Evolutionary conservation across 495 filamentous ascomycete genomes (phyloP).

Genomic region (Annulohypoxylon moriforme): DNA sequence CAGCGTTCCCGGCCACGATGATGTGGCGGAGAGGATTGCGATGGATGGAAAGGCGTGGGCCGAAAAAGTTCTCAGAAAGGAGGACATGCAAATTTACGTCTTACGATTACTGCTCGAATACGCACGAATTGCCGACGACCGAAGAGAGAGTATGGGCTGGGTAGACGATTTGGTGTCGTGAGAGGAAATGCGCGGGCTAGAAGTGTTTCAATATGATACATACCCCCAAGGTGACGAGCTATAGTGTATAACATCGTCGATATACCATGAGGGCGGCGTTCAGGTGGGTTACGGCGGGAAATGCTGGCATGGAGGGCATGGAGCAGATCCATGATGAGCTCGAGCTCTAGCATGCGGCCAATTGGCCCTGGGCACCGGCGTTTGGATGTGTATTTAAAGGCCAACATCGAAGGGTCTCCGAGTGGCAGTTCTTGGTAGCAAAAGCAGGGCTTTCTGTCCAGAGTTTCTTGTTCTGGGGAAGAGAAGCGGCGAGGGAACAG

Average conservation of each 20-base stretch:
- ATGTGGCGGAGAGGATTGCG: slow-evolving; percentile 70
- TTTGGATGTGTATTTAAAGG: slow-evolving; percentile 31
- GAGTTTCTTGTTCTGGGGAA: not conserved
- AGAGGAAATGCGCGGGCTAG: slow-evolving; percentile 8
- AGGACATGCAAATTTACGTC: slow-evolving; percentile 80
- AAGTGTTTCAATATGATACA: slow-evolving; percentile 18
- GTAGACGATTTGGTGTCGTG: slow-evolving; percentile 59
- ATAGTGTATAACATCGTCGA: slow-evolving; percentile 37
- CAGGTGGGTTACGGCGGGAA: slow-evolving; percentile 32
- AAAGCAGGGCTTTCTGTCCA: not conserved
- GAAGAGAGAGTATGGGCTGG: slow-evolving; percentile 73
- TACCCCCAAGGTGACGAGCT: slow-evolving; percentile 37
- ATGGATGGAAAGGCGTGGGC: slow-evolving; percentile 73
- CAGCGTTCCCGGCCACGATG: slow-evolving; percentile 62
- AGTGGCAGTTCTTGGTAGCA: not conserved
- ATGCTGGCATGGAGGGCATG: slow-evolving; percentile 25
- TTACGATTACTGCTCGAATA: slow-evolving; percentile 78
- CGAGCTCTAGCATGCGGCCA: slow-evolving; percentile 21
- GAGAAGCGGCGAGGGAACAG: not conserved
- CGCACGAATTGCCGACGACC: slow-evolving; percentile 72
- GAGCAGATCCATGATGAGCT: slow-evolving; percentile 16
- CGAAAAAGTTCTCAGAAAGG: slow-evolving; percentile 71
- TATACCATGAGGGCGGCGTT: slow-evolving; percentile 48
- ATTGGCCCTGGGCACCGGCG: slow-evolving; percentile 32
- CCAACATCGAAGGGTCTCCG: slow-evolving; percentile 8